Percentiles rank a stretch among this genome's conserved stretches.
phyloP scores from a whole-genome alignment of 805 yeast genomes.

The Pichia membranifaciens region DNA sequence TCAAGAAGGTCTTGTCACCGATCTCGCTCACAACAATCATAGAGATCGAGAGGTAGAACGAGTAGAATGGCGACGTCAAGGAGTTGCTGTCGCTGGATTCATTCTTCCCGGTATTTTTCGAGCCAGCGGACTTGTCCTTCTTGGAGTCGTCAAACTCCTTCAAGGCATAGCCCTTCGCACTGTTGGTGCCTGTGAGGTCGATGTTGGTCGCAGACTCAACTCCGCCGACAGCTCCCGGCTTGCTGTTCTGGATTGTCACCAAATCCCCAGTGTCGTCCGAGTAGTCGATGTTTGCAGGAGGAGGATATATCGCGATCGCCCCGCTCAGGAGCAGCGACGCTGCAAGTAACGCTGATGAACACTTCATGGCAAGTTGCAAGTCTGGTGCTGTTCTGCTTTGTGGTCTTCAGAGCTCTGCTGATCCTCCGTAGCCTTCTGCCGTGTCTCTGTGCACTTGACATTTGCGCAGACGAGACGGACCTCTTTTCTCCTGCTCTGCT shows the following conservation, averaged over 20 bases:
- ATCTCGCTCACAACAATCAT: constrained; percentile 96
- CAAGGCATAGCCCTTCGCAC: not conserved
- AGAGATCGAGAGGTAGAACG: constrained; percentile 74
- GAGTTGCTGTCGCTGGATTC: no score
- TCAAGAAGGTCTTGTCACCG: constrained; percentile 94
- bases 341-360: not conserved
- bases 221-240: no score
- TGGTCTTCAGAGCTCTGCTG: not conserved
- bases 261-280: constrained; percentile 5
- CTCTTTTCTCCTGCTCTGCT: no score
- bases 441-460: no score
- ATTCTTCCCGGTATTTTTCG: not conserved
- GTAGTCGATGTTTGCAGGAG: constrained; percentile 9
- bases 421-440: no score
- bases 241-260: constrained; percentile 14
- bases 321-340: not conserved
- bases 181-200: not conserved
- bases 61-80: constrained; percentile 10
- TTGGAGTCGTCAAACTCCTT: no score
- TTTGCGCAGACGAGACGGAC: no score
- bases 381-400: no score
- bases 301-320: constrained; percentile 18
- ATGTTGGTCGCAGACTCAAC: no score
- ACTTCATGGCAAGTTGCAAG: no score
- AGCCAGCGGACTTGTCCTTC: not conserved